Base-by-base conservation (phyloP, 2,329 filamentous ascomycete species). In the Aspergillus ustus region DNA sequence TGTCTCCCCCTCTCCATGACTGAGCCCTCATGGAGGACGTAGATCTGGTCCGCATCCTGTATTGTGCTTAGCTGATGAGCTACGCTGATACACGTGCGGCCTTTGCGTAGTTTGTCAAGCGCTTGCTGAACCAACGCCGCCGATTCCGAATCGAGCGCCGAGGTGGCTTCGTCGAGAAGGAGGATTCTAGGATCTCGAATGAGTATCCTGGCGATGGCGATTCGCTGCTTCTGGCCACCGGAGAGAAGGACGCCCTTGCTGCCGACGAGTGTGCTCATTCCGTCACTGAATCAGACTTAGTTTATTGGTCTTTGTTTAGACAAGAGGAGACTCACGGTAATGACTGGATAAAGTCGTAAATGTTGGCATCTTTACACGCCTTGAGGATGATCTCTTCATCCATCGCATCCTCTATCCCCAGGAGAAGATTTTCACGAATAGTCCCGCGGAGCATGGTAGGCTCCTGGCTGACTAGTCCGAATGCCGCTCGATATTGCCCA, bases 381-480 rank as follows among this genome's bases (percentile, higher is more conserved):
- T 88, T 86, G 57, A 91, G 84, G 55, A 98, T 83, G 1, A 85
- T 85, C 60, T 89, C 87, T 61, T 97, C 92, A 0, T 87, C 78
- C 1, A 95, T 85, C 25, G 88, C 82, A 5, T 89, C 86, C 11
- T 84, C 80, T 7, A 87, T 87, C 45, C 93, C 92, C 2, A 98
- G 85, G 5, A 96, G 79, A 64, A 98, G 92, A 73, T 98, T 98
- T 34, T 98, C 93, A 66, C 85, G 86, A 70, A 99, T 92, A 0
- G 90, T 93, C 46, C 94, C 95, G 75, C 96, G 93, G 78, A 97
- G 98, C 0, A 99, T 81, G 0, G 94, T 97, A 0, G 95, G 94
- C 75, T 98, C 95, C 74, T 98, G 95, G 40, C 90, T 93, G 15
- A 99, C 94, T 9, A 99, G 88, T 0, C 94, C 90, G 65, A 98